Base-by-base conservation (phyloP, 2,329 filamentous ascomycete species). In the Penicillium corylophilum region DNA sequence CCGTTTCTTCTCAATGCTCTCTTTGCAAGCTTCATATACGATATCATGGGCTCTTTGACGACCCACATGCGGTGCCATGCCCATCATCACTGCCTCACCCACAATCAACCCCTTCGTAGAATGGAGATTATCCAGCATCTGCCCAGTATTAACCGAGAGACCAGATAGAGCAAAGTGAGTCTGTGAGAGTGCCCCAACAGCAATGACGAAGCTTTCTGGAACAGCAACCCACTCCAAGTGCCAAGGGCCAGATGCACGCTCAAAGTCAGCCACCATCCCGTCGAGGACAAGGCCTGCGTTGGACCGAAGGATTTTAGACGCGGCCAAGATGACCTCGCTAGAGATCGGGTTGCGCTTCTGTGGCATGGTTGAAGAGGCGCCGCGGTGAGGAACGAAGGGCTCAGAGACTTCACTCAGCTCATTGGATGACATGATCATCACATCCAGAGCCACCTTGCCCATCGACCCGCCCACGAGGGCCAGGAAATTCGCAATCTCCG, bases 11-110 rank as follows among this genome's bases (percentile, higher is more conserved):
- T 81, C 78, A 47, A 79, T 79, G 39, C 74, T 74, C 55, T 72
- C 68, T 53, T 74, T 75, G 60, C 81, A 84, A 2, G 79, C 79
- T 53, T 76, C 75, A 44, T 83, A 83, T 2, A 83, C 79, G 33
- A 81, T 69, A 57, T 83, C 80, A 62, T 83, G 81, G 2, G 80
- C 80, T 16, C 74, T 70, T 52, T 80, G 78, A 13, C 81, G 70
- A 8, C 81, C 80, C 36, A 80, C 67, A 64, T 76, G 68, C 15
- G 74, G 72, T n/a, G 79, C 81, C 44, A 83, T 69, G 1, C 74
- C 77, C 81, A 83, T 83, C 80, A 83, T 83, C n/a, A 83, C 78
- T 2, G 81, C 79, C 66, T 83, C 81, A 0, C 74, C 80, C 12
- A 82, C 80, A 56, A 83, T 83, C 18, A 83, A 64, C 0, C 80